Evolutionary conservation across 2,329 filamentous ascomycete species (phyloP).

Genomic region (Thielaviopsis euricoi): DNA sequence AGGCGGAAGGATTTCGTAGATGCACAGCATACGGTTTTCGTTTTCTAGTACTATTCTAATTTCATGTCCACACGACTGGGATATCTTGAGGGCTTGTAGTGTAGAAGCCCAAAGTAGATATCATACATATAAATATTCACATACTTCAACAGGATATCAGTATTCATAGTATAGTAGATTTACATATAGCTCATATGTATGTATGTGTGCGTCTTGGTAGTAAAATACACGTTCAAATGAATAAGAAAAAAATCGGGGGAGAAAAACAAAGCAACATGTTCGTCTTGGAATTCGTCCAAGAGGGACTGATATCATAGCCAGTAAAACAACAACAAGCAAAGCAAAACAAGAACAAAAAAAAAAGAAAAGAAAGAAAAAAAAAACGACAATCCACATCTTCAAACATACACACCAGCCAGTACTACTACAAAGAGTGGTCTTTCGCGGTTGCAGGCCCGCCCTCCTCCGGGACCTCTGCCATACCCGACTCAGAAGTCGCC

Average conservation of each 20-base stretch:
- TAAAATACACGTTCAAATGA: background rate
- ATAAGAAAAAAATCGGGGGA: background rate
- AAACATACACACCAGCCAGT: too few relatives aligned
- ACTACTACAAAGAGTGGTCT: background rate
- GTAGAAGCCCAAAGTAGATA: background rate
- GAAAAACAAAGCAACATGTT: slow-evolving; percentile 2
- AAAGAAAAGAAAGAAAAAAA: slow-evolving; percentile 11
- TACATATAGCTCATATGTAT: too few relatives aligned
- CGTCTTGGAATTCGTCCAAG: background rate
- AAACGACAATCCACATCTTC: background rate
- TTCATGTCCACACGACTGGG: too few relatives aligned
- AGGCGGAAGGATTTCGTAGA: background rate
- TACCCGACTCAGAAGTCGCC: background rate
- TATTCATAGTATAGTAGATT: too few relatives aligned
- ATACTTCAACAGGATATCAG: too few relatives aligned
- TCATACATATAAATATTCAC: background rate
- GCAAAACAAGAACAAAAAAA: slow-evolving; percentile 5
- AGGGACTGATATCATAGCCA: slow-evolving; percentile 7
- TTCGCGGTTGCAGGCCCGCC: background rate
- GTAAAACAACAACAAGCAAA: background rate
- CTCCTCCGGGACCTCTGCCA: background rate
- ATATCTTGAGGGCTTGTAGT: too few relatives aligned
- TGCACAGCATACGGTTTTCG: background rate
- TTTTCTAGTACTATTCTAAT: too few relatives aligned
- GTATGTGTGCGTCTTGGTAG: too few relatives aligned